Base-by-base conservation (phyloP, 1,284 basidiomycete species). In the Cutaneotrichosporon sp. region DNA sequence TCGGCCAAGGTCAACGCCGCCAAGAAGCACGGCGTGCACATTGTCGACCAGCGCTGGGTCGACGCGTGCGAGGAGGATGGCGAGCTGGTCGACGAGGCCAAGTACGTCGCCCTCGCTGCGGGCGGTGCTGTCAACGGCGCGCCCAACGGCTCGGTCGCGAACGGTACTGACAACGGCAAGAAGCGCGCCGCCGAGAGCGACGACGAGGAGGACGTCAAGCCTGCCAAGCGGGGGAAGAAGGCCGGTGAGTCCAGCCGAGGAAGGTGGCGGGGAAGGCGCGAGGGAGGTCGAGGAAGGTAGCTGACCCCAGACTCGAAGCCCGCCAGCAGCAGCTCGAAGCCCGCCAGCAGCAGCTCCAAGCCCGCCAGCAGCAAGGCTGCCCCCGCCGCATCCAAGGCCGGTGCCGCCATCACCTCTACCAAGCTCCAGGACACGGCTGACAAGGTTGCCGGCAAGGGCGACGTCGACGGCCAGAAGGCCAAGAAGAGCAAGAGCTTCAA, bases 41-140 rank as follows among this genome's bases (percentile, higher is more conserved):
- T 66, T 34, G 47, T 57, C 10, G 60, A 55, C 11, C 9, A 47
- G 20, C 60, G 59, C 24, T 66, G 64, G 64, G 51, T 66, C 16
- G 58, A 55, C 24, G 58, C 56, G 18, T 60, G 58, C 46, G 60
- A 65, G 46, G 49, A 47, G 24, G 42, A 45, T 13, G 45, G 38
- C 20, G 34, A 38, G 18, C 33, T 22, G 24, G 58, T 58, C 43
- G 33, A 46, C 13, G 60, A 62, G 56, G 45, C 16, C 18, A 18
- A 38, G 38, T 66, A 52, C 33, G 25, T 34, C n/a, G 49, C 53
- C 22, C 50, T 29, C 25, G 47, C 52, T 4, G 51, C 51, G 24
- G 47, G 13, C 13, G 27, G 25, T 25, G 22, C 42, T 11, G 36
- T 38, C 16, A 46, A 36, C 38, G 42, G 42, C 24, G 11, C n/a